Evolutionary conservation across 2,329 filamentous ascomycete species (phyloP).

Genomic region (Xenoacremonium recifei): DNA sequence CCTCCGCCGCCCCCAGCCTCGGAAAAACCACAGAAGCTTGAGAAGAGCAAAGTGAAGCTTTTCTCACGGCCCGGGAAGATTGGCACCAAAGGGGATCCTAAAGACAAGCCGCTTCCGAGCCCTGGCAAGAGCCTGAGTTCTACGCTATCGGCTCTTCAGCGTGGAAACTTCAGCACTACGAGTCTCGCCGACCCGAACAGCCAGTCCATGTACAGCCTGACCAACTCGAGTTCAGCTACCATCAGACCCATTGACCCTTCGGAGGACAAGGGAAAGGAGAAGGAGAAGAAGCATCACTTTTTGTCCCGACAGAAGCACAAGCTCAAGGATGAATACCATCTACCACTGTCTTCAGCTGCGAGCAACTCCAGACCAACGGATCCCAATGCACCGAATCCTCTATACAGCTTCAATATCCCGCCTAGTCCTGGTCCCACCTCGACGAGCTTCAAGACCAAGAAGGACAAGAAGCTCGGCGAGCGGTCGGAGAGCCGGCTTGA

Average conservation of each 20-base stretch:
- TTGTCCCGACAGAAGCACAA: conserved; percentile 78
- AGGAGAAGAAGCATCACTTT: conserved; percentile 79
- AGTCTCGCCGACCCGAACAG: conserved; percentile 63
- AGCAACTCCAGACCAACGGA: conserved; percentile 77
- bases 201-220: conserved; percentile 67
- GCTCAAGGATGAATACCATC: conserved; percentile 69
- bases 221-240: conserved; percentile 76
- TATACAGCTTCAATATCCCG: conserved; percentile 77
- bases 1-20: conserved; percentile 39
- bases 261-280: conserved; percentile 56
- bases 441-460: conserved; percentile 77
- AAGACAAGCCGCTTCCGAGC: conserved; percentile 67
- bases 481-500: conserved; percentile 53
- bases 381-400: conserved; percentile 69
- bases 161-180: conserved; percentile 68
- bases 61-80: conserved; percentile 79
- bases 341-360: conserved; percentile 71
- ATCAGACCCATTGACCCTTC: conserved; percentile 62
- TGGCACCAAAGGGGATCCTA: conserved; percentile 64
- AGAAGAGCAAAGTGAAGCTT: conserved; percentile 78
- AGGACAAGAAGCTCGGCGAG: conserved; percentile 80
- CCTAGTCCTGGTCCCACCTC: conserved; percentile 66
- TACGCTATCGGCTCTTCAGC: conserved; percentile 63
- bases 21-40: conserved; percentile 60
- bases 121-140: conserved; percentile 66